A percentile compares a stretch with the other conserved stretches of the same genome.
phyloP scores from a whole-genome alignment of 2,329 filamentous ascomycete species.

The Aspergillus brasiliensis region DNA sequence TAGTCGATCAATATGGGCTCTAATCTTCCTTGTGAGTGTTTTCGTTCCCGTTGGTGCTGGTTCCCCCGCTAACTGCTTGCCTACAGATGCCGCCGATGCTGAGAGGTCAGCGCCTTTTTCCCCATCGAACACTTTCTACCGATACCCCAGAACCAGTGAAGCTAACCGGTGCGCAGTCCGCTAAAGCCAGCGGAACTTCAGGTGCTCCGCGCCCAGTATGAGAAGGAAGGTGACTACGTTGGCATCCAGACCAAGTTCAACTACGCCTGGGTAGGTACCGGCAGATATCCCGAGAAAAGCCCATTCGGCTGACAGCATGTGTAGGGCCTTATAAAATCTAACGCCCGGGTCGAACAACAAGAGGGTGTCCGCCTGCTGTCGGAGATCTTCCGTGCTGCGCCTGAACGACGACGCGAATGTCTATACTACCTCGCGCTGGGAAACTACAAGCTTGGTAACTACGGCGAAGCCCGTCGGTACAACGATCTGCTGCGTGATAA shows the following conservation, averaged over 20 bases:
- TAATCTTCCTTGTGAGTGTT: constrained; percentile 53
- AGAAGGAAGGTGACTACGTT: constrained; percentile 96
- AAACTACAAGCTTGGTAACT: constrained; percentile 98
- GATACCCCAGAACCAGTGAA: neutral
- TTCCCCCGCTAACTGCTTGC: neutral
- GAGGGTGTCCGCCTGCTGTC: constrained; percentile 89
- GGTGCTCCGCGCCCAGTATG: constrained; percentile 90
- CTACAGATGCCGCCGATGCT: constrained; percentile 89
- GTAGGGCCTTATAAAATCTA: constrained; percentile 93
- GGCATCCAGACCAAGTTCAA: constrained; percentile 99
- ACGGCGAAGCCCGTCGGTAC: constrained; percentile 89
- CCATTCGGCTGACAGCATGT: neutral
- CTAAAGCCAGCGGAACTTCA: constrained; percentile 89
- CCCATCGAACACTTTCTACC: constrained; percentile 9
- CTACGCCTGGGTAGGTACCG: constrained; percentile 82
- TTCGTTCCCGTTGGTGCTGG: neutral
- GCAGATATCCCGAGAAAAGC: neutral
- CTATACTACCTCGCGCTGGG: constrained; percentile 97
- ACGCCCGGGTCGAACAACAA: constrained; percentile 81
- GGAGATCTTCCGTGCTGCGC: constrained; percentile 92
- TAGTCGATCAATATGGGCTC: constrained; percentile 40
- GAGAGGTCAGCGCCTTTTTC: constrained; percentile 66
- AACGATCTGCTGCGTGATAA: constrained; percentile 90
- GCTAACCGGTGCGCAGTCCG: constrained; percentile 59
- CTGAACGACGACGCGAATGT: constrained; percentile 92